Percentiles rank a stretch among this genome's conserved stretches.
Evolutionary conservation across 495 filamentous ascomycete genomes (phyloP).

Genomic region (Cladorrhinum samala): DNA sequence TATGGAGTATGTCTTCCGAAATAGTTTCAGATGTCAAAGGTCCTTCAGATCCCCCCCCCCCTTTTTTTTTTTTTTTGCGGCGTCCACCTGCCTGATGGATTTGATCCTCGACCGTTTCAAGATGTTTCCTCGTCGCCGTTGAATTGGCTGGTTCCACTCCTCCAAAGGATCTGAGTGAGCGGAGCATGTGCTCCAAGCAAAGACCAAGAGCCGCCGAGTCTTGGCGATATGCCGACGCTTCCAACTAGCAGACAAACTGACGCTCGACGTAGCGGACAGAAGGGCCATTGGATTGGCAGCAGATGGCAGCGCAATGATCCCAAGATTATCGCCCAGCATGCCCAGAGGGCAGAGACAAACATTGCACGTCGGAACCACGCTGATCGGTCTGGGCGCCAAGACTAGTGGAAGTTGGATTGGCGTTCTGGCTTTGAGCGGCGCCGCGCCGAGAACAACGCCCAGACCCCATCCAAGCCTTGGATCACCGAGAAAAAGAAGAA

Average conservation of each 20-base stretch:
- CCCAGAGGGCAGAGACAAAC: neutral
- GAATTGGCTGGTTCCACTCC: neutral
- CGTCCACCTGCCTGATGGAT: too few relatives aligned
- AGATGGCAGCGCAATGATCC: neutral
- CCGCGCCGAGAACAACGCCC: conserved; percentile 7
- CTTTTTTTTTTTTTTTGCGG: too few relatives aligned
- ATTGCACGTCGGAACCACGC: neutral
- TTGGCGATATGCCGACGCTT: conserved; percentile 7
- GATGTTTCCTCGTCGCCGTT: too few relatives aligned
- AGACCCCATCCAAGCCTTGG: conserved; percentile 6
- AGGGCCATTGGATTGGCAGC: too few relatives aligned
- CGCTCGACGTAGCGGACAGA: too few relatives aligned
- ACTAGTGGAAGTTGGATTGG: neutral
- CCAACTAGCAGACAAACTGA: neutral
- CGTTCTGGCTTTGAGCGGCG: neutral
- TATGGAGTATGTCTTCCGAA: too few relatives aligned
- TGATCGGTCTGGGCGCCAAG: conserved; percentile 18
- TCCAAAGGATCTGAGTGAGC: neutral
- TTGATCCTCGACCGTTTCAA: too few relatives aligned
- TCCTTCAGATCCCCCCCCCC: too few relatives aligned
- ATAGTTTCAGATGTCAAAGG: too few relatives aligned
- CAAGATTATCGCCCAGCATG: neutral
- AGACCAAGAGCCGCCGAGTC: conserved; percentile 6
- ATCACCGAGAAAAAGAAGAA: neutral
- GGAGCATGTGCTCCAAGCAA: neutral